phyloP scores from a whole-genome alignment of 2,329 filamentous ascomycete species.

The Sporothrix pseudoabietina region DNA sequence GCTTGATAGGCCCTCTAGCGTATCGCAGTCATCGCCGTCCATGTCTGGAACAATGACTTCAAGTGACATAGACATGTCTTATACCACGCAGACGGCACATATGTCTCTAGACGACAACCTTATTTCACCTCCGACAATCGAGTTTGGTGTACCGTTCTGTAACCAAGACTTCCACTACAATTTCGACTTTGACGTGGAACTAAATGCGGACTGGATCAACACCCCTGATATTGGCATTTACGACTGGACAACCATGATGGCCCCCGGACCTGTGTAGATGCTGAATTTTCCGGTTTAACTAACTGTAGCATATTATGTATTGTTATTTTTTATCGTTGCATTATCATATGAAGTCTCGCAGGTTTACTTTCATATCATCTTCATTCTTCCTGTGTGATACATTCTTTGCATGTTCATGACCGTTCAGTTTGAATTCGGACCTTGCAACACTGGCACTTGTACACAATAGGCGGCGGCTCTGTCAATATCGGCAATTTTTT shows the following conservation, averaged over 20 bases:
- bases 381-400: no score
- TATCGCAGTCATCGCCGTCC: not conserved
- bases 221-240: not conserved
- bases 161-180: slow-evolving; percentile 3
- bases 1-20: not conserved
- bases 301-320: not conserved
- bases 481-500: no score
- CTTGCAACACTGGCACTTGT: no score
- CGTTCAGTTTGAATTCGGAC: no score
- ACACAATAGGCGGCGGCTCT: no score
- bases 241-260: slow-evolving; percentile 21
- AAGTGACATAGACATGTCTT: not conserved
- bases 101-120: not conserved
- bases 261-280: slow-evolving; percentile 5
- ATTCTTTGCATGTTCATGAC: no score
- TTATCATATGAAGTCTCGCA: no score
- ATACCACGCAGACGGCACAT: not conserved
- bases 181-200: slow-evolving; percentile 12
- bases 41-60: not conserved
- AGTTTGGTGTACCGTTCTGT: slow-evolving; percentile 11
- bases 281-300: not conserved
- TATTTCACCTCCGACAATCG: not conserved
- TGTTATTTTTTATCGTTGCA: no score
- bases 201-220: slow-evolving; percentile 18
- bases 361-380: no score